Conservation (phyloP, 169 alveolate species). For the Cryptosporidium parvum region DNA sequence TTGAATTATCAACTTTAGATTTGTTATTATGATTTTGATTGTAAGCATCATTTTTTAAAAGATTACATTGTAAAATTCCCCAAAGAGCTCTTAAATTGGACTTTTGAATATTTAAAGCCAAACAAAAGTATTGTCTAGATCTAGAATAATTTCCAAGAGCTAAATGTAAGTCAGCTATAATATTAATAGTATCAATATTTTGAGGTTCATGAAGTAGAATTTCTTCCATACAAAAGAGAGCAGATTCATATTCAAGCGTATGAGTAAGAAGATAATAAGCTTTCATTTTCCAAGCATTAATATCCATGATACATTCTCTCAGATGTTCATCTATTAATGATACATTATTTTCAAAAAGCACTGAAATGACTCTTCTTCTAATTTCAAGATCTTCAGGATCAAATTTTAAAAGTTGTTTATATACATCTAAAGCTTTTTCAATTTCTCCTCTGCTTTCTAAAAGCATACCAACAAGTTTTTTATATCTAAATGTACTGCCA, state of each 20-base stretch:
- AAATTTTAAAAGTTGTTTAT: slow-evolving; percentile 25
- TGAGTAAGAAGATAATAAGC: slow-evolving; percentile 25
- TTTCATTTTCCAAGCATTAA: slow-evolving; percentile 43
- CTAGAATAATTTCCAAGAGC: slow-evolving; percentile 17
- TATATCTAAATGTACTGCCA: slow-evolving; percentile 11
- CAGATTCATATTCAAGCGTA: slow-evolving; percentile 1
- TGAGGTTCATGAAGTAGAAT: slow-evolving; percentile 67
- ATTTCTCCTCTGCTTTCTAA: slow-evolving; percentile 44
- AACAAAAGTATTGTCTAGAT: slow-evolving; percentile 42
- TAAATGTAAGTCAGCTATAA: slow-evolving; percentile 44
- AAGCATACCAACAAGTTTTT: slow-evolving; percentile 50
- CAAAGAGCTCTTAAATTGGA: slow-evolving; percentile 62
- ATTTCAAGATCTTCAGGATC: slow-evolving; percentile 61
- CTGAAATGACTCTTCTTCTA: slow-evolving; percentile 40
- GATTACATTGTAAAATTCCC: slow-evolving; percentile 49
- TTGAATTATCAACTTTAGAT: background rate
- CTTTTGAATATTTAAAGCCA: slow-evolving; percentile 26
- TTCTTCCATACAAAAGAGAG: slow-evolving; percentile 64
- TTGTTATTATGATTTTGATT: background rate
- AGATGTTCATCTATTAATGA: slow-evolving; percentile 44
- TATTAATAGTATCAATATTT: slow-evolving; percentile 41
- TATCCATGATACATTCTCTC: slow-evolving; percentile 49
- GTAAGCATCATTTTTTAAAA: background rate
- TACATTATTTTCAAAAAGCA: background rate
- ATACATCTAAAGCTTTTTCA: slow-evolving; percentile 44